Evolutionary conservation across 306 rosid genomes (phyloP).

Genomic region (apple (Malus domestica)): ASM211411v1 NC_041789.1:14677001-14677500

Average conservation of each 20-base stretch:
- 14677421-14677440: no score
- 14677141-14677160: neutral
- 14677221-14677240: conserved; percentile 37
- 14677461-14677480: no score
- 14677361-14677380: neutral
- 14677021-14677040: conserved; percentile 3
- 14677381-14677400: neutral
- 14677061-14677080: conserved; percentile 25
- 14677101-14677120: conserved; percentile 10
- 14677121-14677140: neutral
- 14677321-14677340: conserved; percentile 22
- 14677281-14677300: conserved; percentile 53
- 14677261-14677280: conserved; percentile 32
- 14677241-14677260: neutral
- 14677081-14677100: conserved; percentile 11
- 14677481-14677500: no score
- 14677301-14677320: conserved; percentile 79
- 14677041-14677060: conserved; percentile 15
- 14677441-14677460: no score
- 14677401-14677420: no score
- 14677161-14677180: neutral
- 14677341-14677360: conserved; percentile 38
- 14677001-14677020: conserved; percentile 2
- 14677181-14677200: neutral
- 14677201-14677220: neutral